Evolutionary conservation across 345 rosid species (phyloP), one percentile per base, ranked within the genome.

Genomic region (Crucihimalaya himalaica): DNA sequence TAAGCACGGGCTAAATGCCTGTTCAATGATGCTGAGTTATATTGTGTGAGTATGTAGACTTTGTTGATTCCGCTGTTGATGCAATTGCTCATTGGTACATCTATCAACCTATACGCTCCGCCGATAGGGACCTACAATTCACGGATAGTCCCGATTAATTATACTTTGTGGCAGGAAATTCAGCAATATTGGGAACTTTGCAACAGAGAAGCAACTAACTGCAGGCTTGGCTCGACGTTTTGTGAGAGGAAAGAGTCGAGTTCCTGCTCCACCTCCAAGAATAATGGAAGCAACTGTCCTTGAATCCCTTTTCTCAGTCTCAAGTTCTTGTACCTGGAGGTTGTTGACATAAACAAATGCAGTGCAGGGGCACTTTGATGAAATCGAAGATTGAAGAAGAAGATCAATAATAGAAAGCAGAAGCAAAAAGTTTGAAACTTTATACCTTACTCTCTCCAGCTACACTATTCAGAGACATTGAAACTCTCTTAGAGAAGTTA

Each of bases 31-130:
- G 93, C 90, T 7, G 97, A 91, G 86, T 94, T 94, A 74, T 80
- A 91, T 51, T 91, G 98, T 43, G 98, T 94, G 71, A 89, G 98
- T 82, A 91, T 91, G 85, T 94, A 91, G 11, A 94, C 87, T 70
- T 91, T 91, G 90, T 89, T 94, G 82, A 94, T 83, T 61, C 98
- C 96, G 35, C 97, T 88, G 82, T 89, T 88, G 47, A 91, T 93
- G 85, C 98, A 91, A 82, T 94, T 94, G 85, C 97, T 94, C 98
- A 94, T 94, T 5, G 98, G 98, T 79, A 94, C 98, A 78, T 91
- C 98, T 55, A 94, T 91, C 78, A 94, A 84, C 82, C 98, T 85
- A 78, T 94, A 94, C 40, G 97, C 87, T 28, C 98, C 98, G 34
- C 96, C 98, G 12, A 91, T 88, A 3, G 96, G 95, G 20, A 91